A percentile compares a stretch with the other conserved stretches of the same genome.
phyloP scores from a whole-genome alignment of 2,329 filamentous ascomycete genomes.

The Incumbomyces lentus region DNA sequence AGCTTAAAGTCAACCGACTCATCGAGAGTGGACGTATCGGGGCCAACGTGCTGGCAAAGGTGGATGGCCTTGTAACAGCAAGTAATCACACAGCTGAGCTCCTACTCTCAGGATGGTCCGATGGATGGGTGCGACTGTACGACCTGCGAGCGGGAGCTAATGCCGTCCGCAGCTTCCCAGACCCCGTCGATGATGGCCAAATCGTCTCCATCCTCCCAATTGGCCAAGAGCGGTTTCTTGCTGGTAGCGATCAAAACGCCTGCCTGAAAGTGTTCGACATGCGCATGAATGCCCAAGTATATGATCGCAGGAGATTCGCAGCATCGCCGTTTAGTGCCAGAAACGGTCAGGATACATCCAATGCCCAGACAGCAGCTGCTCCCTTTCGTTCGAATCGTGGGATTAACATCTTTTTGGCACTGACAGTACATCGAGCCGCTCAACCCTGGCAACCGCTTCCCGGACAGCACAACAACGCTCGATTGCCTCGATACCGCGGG shows the following conservation, averaged over 20 bases:
- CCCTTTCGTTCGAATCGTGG: conserved; percentile 20
- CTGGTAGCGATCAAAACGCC: conserved; percentile 46
- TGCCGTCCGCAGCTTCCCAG: conserved; percentile 41
- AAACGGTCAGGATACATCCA: neutral
- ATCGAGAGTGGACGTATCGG: conserved; percentile 13
- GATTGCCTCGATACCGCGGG: conserved; percentile 28
- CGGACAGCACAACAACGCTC: neutral
- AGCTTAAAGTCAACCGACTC: neutral
- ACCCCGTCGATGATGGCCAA: conserved; percentile 47
- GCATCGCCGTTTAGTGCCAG: neutral
- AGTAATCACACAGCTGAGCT: conserved; percentile 34
- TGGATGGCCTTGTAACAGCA: conserved; percentile 21
- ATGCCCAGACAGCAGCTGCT: neutral
- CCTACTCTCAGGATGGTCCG: conserved; percentile 52
- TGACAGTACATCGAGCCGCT: conserved; percentile 14
- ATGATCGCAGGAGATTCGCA: conserved; percentile 21
- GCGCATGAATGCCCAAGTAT: conserved; percentile 37
- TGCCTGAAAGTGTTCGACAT: conserved; percentile 55
- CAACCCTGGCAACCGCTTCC: conserved; percentile 16
- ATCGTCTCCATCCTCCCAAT: conserved; percentile 50
- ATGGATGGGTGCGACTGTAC: conserved; percentile 48
- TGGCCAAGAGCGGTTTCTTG: conserved; percentile 47
- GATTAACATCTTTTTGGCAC: conserved; percentile 35
- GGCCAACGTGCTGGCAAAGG: conserved; percentile 29
- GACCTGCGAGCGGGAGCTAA: conserved; percentile 45